Conservation (phyloP, 257 asterid genomes). For the Petrea volubilis region DNA sequence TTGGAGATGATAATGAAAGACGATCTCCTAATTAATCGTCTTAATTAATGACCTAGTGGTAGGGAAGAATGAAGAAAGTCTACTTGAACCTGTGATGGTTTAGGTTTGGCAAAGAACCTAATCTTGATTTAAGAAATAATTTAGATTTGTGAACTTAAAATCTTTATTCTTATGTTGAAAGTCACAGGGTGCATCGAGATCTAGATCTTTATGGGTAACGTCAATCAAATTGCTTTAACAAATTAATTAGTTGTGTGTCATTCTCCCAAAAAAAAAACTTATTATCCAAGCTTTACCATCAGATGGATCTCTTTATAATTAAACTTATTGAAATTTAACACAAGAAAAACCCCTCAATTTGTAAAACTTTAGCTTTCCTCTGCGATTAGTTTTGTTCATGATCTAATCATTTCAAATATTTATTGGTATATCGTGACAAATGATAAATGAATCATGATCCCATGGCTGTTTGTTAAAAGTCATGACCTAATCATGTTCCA, state of each 20-base stretch:
- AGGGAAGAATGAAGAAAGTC: conserved; percentile 25
- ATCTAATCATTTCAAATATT: no score
- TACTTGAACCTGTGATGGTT: background rate
- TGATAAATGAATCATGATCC: no score
- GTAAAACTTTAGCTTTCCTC: background rate
- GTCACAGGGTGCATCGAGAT: conserved; percentile 14
- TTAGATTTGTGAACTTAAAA: background rate
- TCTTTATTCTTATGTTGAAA: background rate
- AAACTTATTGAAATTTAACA: background rate
- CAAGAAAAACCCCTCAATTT: no score
- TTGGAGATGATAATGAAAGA: no score
- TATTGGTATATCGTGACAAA: no score
- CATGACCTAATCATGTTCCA: no score
- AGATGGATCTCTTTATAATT: background rate
- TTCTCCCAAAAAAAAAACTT: background rate
- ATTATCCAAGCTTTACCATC: background rate
- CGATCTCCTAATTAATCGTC: background rate
- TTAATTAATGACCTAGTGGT: background rate
- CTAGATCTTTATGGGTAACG: conserved; percentile 15
- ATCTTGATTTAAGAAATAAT: background rate
- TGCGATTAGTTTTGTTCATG: background rate
- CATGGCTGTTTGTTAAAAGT: no score
- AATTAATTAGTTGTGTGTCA: background rate
- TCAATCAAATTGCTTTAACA: background rate
- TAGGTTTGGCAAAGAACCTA: conserved; percentile 11